These are phyloP conservation scores for Funneliformis geosporum DNA, from an alignment of 192 early-diverging fungal genomes.

Conservation along the genomic window DNA sequence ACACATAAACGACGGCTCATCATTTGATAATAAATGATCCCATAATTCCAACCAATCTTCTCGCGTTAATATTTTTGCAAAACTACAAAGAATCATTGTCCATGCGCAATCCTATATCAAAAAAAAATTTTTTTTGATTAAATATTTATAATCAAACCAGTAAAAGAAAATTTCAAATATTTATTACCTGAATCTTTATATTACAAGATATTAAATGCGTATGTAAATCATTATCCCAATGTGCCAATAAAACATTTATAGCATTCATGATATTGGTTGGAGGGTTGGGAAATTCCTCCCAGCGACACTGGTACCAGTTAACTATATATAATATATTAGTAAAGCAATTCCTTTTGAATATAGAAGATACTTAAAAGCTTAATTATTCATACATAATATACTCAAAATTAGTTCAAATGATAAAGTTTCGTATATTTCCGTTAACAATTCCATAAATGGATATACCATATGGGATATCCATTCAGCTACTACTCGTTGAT, in stretches of 20 bases:
- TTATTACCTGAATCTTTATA: not conserved
- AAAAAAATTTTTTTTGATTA: not conserved
- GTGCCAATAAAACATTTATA: not conserved
- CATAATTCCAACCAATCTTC: constrained; percentile 15
- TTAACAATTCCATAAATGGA: constrained; percentile 8
- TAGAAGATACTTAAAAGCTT: not conserved
- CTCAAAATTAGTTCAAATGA: not conserved
- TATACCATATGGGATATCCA: constrained; percentile 8
- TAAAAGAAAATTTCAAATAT: not conserved
- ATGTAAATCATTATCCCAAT: not conserved
- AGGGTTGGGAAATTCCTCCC: constrained; percentile 5
- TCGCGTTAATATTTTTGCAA: not conserved
- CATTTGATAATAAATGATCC: constrained; percentile 24
- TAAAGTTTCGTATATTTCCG: not conserved
- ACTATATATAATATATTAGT: not conserved
- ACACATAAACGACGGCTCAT: constrained; percentile 16
- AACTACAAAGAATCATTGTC: not conserved
- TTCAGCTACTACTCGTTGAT: not conserved
- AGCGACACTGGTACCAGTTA: constrained; percentile 15
- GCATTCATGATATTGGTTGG: not conserved
- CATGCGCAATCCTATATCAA: not conserved
- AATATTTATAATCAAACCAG: not conserved
- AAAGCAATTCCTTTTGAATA: no score
- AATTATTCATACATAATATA: constrained; percentile 3
- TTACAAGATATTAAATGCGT: not conserved